phyloP scores from a whole-genome alignment of 2,329 filamentous ascomycete genomes.

The Fusarium duplospermum region DNA sequence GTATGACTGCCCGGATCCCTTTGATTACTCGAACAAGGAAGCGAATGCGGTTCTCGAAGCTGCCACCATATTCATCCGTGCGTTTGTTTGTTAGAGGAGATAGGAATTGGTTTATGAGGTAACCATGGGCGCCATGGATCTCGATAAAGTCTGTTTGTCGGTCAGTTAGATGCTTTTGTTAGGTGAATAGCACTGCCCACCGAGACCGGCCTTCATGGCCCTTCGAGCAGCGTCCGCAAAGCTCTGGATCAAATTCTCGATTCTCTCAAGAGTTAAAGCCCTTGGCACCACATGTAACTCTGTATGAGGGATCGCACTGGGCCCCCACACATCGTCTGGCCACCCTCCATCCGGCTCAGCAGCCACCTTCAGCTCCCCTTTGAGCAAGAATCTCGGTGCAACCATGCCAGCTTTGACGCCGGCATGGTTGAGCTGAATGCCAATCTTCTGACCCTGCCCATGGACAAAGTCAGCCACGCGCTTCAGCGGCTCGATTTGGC shows the following conservation, averaged over 20 bases:
- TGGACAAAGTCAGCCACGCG: constrained; percentile 81
- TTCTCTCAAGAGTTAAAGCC: background rate
- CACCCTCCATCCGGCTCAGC: background rate
- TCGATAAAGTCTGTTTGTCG: background rate
- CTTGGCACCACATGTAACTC: background rate
- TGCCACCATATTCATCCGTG: constrained; percentile 72
- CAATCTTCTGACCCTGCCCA: constrained; percentile 78
- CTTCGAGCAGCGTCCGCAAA: background rate
- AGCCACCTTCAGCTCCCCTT: background rate
- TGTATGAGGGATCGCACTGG: background rate
- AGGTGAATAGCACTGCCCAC: background rate
- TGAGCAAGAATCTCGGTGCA: background rate
- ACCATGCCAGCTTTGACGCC: constrained; percentile 70
- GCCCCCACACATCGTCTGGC: background rate
- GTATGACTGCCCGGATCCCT: background rate
- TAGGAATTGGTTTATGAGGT: constrained; percentile 73
- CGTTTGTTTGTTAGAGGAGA: constrained; percentile 60
- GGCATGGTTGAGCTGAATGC: constrained; percentile 83
- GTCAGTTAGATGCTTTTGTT: background rate
- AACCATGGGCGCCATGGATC: constrained; percentile 66
- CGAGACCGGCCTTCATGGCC: background rate
- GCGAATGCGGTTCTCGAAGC: constrained; percentile 71
- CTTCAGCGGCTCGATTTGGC: constrained; percentile 77
- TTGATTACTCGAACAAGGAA: constrained; percentile 52
- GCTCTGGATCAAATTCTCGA: background rate